Base-by-base conservation (phyloP, 768 basidiomycete species). In the Boletus reticulatus region DNA sequence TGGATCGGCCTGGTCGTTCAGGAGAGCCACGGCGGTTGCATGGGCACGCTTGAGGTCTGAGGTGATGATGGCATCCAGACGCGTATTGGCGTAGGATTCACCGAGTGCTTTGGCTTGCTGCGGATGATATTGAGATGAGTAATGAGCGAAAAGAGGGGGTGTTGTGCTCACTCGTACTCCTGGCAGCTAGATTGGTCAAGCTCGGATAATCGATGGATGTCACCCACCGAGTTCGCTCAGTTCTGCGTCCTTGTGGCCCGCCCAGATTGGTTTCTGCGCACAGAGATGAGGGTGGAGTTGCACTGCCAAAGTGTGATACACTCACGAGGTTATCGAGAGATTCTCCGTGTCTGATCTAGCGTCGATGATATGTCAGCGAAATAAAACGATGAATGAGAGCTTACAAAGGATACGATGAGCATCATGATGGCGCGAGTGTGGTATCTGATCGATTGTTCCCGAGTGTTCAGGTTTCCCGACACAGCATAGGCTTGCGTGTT, bases 271-370 rank as follows among this genome's bases (percentile, higher is more conserved):
- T 58, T 65, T 75, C 81, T 82, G 27, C 36, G 44, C 16, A 22
- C 2, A 14, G 19, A 6, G 29, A 34, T 57, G 5, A 59, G 51
- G n/a, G 9, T 20, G 1, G 11, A 34, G 9, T 20, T 11, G 6
- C 14, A 36, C 36, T 22, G 22, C 22, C 13, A 37, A 16, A 6
- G 36, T 37, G 36, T 8, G 9, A 29, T 9, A 8, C 9, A 29
- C 82, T 45, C 47, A 88, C 89, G 65, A 85, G 58, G 61, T 92
- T 92, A 60, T 92, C 89, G 34, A 79, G 82, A 9, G 89, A 89
- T 63, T 92, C 87, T 29, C 84, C 89, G 66, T 92, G 89, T 50
- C 89, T 77, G 60, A 90, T 76, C 88, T 91, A 47, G 22, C 19
- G 31, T 2, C 44, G 22, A 14, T 16, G 19, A 10, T 9, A 22